Evolutionary conservation across 164 flowering plant species (phyloP), one percentile per base, ranked within the genome.

Genomic region (Protea cynaroides): DNA sequence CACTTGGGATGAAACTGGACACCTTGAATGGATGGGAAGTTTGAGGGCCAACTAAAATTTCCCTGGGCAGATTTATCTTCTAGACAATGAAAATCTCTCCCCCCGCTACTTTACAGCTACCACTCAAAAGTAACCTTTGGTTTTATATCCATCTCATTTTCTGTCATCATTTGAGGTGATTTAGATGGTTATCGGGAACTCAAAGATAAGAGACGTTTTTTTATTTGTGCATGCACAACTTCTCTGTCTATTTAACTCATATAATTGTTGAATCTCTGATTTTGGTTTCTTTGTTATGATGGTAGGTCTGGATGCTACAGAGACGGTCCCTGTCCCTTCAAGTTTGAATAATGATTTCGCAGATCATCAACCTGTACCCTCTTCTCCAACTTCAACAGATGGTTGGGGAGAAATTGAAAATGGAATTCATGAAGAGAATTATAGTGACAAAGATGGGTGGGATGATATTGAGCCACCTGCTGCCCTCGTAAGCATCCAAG

Each of bases 361-460:
- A 34, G 90, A 87, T 66, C 86, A 87, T 66, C 86, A 79, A 64
- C 86, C 84, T 49, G 76, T 49, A 13, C 93, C 96, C 24, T 67
- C 57, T 22, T 91, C 99, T 25, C 97, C 97, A 40, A 80, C 91
- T 43, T 87, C 97, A 60, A 85, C 90, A 22, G 99, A 95, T 82
- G 97, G 97, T 29, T 95, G 99, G 97, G 99, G 97, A 72, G 99
- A 92, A 66, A 74, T 90, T 62, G 99, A 86, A 63, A 88, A 88
- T 75, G 97, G 97, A 59, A 76, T 85, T 66, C 66, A 69, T 66
- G 95, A 78, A 54, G 91, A 77, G 29, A 73, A 74, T 70, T 90
- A 81, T 0, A 69, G 55, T 66, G 96, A 90, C 46, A 90, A 92
- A 74, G 97, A 95, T 67, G 92, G 89, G 0, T 95, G 97, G 99